phyloP scores from a whole-genome alignment of 176 grass and related monocot genomes.

The Raddia guianensis region DNA sequence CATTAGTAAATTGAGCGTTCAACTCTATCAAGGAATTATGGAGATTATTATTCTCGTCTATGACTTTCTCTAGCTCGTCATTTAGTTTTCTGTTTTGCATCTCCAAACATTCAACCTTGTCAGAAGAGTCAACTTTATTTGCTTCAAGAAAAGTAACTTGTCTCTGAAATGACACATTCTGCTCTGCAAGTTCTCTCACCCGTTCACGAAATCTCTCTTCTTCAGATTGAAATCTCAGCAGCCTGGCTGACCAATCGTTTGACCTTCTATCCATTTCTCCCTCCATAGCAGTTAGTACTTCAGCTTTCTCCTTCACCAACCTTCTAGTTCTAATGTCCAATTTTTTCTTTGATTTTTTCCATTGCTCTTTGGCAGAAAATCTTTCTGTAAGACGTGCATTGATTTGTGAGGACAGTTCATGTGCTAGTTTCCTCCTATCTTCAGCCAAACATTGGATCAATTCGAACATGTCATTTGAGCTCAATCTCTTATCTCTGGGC shows the following conservation, averaged over 20 bases:
- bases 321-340: constrained; percentile 57
- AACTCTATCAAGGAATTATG: constrained; percentile 54
- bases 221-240: constrained; percentile 72
- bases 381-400: constrained; percentile 76
- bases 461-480: constrained; percentile 48
- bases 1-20: constrained; percentile 52
- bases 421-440: constrained; percentile 64
- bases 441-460: constrained; percentile 64
- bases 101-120: constrained; percentile 49
- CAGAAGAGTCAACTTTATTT: constrained; percentile 44
- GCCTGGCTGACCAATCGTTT: constrained; percentile 63
- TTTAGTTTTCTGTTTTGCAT: constrained; percentile 50
- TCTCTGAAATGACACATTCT: constrained; percentile 94
- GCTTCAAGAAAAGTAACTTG: constrained; percentile 75
- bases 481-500: constrained; percentile 43
- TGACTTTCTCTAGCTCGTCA: constrained; percentile 52
- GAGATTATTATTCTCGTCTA: constrained; percentile 54
- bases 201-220: constrained; percentile 85
- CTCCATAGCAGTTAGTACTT: constrained; percentile 59
- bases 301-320: constrained; percentile 79
- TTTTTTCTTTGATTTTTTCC: constrained; percentile 59
- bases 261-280: constrained; percentile 78
- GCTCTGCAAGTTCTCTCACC: constrained; percentile 89
- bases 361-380: constrained; percentile 64
- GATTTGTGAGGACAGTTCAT: constrained; percentile 83